Evolutionary conservation across 306 rosid species (phyloP), one percentile per base, ranked within the genome.

Genomic region (Trichosanthes cucumerina): DNA sequence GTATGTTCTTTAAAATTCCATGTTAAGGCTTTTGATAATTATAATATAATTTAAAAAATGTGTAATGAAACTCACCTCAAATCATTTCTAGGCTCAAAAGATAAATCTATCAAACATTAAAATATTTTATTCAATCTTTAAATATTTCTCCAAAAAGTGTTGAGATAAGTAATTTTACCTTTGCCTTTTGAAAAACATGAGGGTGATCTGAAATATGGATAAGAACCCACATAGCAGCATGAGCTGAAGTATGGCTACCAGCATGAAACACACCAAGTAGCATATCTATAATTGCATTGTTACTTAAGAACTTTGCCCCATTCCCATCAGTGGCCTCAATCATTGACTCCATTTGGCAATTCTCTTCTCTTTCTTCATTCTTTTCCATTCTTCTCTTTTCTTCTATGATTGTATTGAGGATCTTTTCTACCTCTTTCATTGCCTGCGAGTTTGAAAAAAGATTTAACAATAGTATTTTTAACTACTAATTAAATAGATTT

Each of bases 291-390:
- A 80, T 80, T n/a, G 39, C 46, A 13, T 68, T 78, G 23, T 80
- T 78, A 38, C 62, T 78, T 21, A 83, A 46, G 9, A 62, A 39
- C 19, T 53, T 47, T 49, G 19, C 5, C 8, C 86, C 81, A 66
- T 83, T 62, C 52, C 57, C 81, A 70, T 80, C 86, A 38, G 57
- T 26, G 9, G 39, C 83, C 8, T 46, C 78, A 50, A 80, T 13
- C 2, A 80, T 59, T 14, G 80, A 26, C 47, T 76, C 81, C 44
- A 79, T 80, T 82, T 63, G 31, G 49, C 69, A 79, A 11, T 75
- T 76, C 83, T 34, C 76, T 58, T 53, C 57, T 44, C 15, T 10
- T 18, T 54, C 33, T 56, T 44, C 0, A 21, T 31, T 21, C 7
- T 21, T n/a, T 5, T 10, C 39, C 15, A 8, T 15, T 0, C 71